Evolutionary conservation across 768 basidiomycete genomes (phyloP).

Genomic region (Phaeotremella fagi): DNA sequence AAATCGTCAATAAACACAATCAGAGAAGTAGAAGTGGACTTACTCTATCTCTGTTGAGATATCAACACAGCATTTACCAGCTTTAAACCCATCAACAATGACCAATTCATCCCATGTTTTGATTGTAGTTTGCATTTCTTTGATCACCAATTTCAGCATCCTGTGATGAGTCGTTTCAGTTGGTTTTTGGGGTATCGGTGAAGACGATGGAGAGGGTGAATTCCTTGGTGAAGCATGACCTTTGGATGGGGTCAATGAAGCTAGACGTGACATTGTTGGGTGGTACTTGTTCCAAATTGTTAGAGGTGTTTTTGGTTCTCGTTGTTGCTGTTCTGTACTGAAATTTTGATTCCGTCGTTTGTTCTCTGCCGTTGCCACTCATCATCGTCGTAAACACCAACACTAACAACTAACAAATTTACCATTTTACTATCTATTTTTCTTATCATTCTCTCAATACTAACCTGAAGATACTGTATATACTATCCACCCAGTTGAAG

Average conservation of each 20-base stretch:
- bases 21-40: constrained; percentile 43
- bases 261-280: constrained; percentile 33
- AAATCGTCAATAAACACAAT: not conserved
- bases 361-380: constrained; percentile 3
- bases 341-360: not conserved
- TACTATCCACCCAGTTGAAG: too few relatives aligned
- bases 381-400: constrained; percentile 3
- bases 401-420: too few relatives aligned
- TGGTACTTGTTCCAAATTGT: not conserved
- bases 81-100: constrained; percentile 69
- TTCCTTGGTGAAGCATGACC: constrained; percentile 2
- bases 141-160: constrained; percentile 63
- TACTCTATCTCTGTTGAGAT: constrained; percentile 80
- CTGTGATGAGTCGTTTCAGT: constrained; percentile 76
- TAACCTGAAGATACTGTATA: too few relatives aligned
- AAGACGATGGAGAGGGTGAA: constrained; percentile 20
- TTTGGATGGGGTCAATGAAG: constrained; percentile 29
- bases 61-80: constrained; percentile 67
- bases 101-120: constrained; percentile 81
- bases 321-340: too few relatives aligned
- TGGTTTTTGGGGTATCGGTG: not conserved
- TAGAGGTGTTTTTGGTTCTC: too few relatives aligned
- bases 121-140: constrained; percentile 61
- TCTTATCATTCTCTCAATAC: too few relatives aligned
- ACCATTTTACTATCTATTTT: too few relatives aligned